Conservation (phyloP, 805 yeast species). For the Hagleromyces aurorensis region DNA sequence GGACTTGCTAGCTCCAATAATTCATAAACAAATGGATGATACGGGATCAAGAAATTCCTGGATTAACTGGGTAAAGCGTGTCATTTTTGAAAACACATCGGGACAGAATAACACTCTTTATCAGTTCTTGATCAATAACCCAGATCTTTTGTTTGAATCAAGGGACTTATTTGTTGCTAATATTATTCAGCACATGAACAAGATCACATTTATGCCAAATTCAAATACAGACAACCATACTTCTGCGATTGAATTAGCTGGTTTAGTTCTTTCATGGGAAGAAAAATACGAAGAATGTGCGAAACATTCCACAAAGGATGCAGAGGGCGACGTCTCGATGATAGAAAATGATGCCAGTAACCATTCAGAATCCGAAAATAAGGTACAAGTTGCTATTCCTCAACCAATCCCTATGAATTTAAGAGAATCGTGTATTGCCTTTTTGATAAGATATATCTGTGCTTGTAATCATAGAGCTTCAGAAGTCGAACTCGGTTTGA, state of each 20-base stretch:
- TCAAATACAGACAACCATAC: constrained; percentile 75
- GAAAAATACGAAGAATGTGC: constrained; percentile 33
- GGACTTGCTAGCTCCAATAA: constrained; percentile 80
- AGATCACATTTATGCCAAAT: constrained; percentile 68
- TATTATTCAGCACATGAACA: constrained; percentile 88
- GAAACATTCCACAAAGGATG: constrained; percentile 6
- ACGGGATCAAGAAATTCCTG: constrained; percentile 50
- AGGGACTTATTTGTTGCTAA: constrained; percentile 85
- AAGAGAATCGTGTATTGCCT: constrained; percentile 85
- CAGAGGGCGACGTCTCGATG: constrained; percentile 26
- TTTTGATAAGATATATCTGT: constrained; percentile 80
- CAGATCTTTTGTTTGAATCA: constrained; percentile 75
- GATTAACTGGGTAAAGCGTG: constrained; percentile 93
- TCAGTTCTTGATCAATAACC: constrained; percentile 79
- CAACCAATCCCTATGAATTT: constrained; percentile 58
- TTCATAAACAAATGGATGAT: constrained; percentile 55
- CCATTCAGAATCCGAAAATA: background rate
- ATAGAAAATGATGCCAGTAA: constrained; percentile 17
- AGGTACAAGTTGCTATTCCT: no score
- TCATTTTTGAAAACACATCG: constrained; percentile 81
- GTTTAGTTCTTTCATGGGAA: constrained; percentile 82
- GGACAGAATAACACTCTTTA: constrained; percentile 81
- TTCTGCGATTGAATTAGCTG: constrained; percentile 84
- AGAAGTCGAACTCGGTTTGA: constrained; percentile 72
- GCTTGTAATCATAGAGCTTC: constrained; percentile 78